Percentiles rank a stretch among this genome's conserved stretches.
Conservation (phyloP, 768 basidiomycete genomes). For the Arthromyces matolae region DNA sequence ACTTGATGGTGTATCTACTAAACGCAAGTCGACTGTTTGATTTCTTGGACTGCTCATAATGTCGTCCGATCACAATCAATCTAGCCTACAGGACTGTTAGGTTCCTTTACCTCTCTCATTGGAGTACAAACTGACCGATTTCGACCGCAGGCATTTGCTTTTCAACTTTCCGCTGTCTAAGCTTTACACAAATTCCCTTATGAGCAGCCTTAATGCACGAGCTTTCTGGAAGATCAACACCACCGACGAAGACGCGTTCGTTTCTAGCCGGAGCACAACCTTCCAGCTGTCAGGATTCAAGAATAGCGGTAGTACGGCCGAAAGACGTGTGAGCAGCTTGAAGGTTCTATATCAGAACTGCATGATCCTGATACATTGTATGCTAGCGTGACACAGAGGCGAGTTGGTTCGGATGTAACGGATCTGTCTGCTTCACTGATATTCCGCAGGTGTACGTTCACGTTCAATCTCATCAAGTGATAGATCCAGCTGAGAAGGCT, state of each 20-base stretch:
- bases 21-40: conserved; percentile 14
- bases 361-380: no score
- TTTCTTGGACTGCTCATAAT: background rate
- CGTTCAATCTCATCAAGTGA: conserved; percentile 17
- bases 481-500: conserved; percentile 1
- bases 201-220: conserved; percentile 36
- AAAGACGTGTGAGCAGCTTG: background rate
- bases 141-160: conserved; percentile 31
- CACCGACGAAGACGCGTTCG: conserved; percentile 1
- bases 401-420: background rate
- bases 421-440: background rate
- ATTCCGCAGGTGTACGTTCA: conserved; percentile 19
- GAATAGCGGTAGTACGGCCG: background rate
- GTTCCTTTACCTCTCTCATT: background rate
- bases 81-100: conserved; percentile 24
- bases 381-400: conserved; percentile 5
- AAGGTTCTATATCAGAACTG: no score
- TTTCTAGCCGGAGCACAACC: background rate
- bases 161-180: conserved; percentile 38
- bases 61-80: background rate
- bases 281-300: background rate
- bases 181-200: conserved; percentile 38
- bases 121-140: background rate
- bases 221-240: conserved; percentile 25
- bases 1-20: conserved; percentile 26